Evolutionary conservation across 345 rosid species (phyloP), one percentile per base, ranked within the genome.

Genomic region (Ceriops zippeliana): DNA sequence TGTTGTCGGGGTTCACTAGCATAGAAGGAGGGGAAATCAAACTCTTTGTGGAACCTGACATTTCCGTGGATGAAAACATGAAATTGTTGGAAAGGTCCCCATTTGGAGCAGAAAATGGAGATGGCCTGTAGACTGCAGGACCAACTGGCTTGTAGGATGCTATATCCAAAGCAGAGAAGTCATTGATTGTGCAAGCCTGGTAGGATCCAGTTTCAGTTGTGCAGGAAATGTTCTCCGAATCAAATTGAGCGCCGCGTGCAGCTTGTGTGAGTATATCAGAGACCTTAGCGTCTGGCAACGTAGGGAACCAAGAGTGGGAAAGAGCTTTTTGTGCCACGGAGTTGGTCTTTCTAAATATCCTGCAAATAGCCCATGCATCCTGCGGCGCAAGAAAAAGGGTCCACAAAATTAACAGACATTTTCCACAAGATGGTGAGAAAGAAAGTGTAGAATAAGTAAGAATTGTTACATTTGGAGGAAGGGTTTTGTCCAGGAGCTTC

Each of bases 281-380:
- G 31, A 72, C 68, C 19, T 77, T 6, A 56, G 70, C 56, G 26
- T 80, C 84, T 1, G 78, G 81, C 2, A 83, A 62, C n/a, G 79
- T 72, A 26, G 81, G 69, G 22, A 70, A 27, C 90, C 88, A 85
- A 34, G 96, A 79, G 37, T 84, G 87, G 32, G 87, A 83, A 16
- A 83, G 64, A 62, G 96, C 81, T 81, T 86, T 84, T 53, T 89
- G 98, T 22, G 93, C 86, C 75, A 83, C 78, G 7, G 96, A 75
- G 52, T 82, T 91, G 5, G 87, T 83, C 75, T 93, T 93, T 86
- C 86, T 93, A 83, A 93, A 93, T 77, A 93, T 93, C 86, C 92
- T 86, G 22, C 98, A 93, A 38, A 93, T 93, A 63, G 98, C 98
- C 97, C 98, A 93, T 2, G 95, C 85, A 66, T 91, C 98, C 96